Evolutionary conservation across 2,329 filamentous ascomycete genomes (phyloP).

Genomic region (Teratosphaeria epicoccoides): DNA sequence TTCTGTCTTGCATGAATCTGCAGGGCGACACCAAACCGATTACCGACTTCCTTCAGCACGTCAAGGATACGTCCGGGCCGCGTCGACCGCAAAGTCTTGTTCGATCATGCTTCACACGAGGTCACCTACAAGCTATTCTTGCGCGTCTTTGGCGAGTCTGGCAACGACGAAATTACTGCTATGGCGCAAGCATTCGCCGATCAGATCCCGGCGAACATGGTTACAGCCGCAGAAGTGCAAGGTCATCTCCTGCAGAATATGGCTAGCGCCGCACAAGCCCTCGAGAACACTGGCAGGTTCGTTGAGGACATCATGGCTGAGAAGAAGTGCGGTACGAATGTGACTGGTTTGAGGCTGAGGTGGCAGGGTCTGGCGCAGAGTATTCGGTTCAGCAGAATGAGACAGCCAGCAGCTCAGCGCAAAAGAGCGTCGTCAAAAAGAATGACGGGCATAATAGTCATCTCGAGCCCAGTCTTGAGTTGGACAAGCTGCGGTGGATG

Average conservation of each 20-base stretch:
- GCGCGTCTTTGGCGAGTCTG: conserved; percentile 19
- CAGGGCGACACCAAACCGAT: conserved; percentile 22
- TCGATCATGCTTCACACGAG: conserved; percentile 35
- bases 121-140: conserved; percentile 31
- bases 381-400: not conserved
- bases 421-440: not conserved
- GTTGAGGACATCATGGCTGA: conserved; percentile 21
- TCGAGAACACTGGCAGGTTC: conserved; percentile 34
- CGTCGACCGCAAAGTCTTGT: conserved; percentile 55
- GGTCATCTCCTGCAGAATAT: conserved; percentile 39
- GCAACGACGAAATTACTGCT: conserved; percentile 17
- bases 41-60: conserved; percentile 34
- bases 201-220: conserved; percentile 32
- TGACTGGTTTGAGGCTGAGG: conserved; percentile 4
- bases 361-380: not conserved
- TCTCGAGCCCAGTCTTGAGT: not conserved
- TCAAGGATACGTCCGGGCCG: conserved; percentile 54
- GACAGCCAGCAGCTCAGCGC: not conserved
- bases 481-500: not conserved
- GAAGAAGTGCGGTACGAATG: conserved; percentile 11
- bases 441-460: not conserved
- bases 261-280: conserved; percentile 33
- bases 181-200: conserved; percentile 36
- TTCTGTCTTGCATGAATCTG: conserved; percentile 10
- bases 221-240: conserved; percentile 42